Evolutionary conservation across 1,284 basidiomycete species (phyloP).

Genomic region (Puccinia novopanici): DNA sequence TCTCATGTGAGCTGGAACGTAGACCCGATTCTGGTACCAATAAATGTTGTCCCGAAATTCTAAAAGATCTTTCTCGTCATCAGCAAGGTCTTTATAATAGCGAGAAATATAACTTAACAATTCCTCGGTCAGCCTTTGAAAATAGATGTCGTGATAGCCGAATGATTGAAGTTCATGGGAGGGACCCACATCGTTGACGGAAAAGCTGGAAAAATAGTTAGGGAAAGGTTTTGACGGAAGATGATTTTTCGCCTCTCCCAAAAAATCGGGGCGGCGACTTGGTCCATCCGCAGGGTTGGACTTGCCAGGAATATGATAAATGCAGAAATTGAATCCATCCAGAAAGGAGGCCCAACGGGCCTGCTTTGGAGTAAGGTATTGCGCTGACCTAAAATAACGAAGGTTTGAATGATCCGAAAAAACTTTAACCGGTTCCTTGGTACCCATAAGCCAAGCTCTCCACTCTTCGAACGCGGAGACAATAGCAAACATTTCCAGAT

Average conservation of each 20-base stretch:
- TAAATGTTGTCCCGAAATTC: too few relatives aligned
- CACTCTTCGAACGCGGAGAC: background rate
- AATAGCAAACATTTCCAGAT: slow-evolving; percentile 27
- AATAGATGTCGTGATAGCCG: too few relatives aligned
- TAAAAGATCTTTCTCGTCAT: too few relatives aligned
- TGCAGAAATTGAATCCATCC: slow-evolving; percentile 4
- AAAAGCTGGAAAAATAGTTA: too few relatives aligned
- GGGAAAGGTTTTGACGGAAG: background rate
- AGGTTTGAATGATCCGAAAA: slow-evolving; percentile 35
- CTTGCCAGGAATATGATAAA: slow-evolving; percentile 19
- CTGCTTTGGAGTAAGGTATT: slow-evolving; percentile 13
- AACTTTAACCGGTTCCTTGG: too few relatives aligned
- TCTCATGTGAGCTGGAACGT: background rate
- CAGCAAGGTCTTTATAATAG: too few relatives aligned
- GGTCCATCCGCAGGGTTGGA: slow-evolving; percentile 14
- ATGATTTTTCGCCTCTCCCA: too few relatives aligned
- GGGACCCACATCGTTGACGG: background rate
- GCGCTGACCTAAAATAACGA: background rate
- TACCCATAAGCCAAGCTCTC: too few relatives aligned
- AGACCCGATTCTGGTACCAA: background rate
- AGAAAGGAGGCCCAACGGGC: slow-evolving; percentile 22
- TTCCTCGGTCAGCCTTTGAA: too few relatives aligned
- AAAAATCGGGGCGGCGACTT: background rate
- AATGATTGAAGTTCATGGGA: too few relatives aligned
- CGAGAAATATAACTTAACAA: too few relatives aligned